Percentiles rank a stretch among this genome's conserved stretches.
phyloP scores from a whole-genome alignment of 768 basidiomycete genomes.

The Fomitopsis serialis region DNA sequence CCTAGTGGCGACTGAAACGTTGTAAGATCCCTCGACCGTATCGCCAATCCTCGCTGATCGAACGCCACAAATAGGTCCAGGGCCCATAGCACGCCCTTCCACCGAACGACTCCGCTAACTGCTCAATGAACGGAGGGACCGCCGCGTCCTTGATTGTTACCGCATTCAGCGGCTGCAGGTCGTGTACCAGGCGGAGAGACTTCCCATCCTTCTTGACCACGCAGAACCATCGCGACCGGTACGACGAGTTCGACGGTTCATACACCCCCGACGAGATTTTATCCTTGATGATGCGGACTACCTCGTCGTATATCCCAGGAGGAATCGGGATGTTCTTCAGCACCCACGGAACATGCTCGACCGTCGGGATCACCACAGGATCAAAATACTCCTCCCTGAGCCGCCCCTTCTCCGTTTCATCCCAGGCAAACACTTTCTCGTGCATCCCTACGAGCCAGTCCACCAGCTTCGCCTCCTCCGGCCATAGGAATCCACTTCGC shows the following conservation, averaged over 20 bases:
- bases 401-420: constrained; percentile 28
- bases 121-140: constrained; percentile 13
- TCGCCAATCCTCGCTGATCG: constrained; percentile 5
- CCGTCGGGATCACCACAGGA: too few relatives aligned
- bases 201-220: too few relatives aligned
- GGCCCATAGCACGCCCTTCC: constrained; percentile 13
- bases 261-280: too few relatives aligned
- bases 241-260: too few relatives aligned
- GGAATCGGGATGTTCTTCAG: too few relatives aligned
- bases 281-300: too few relatives aligned
- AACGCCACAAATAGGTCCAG: constrained; percentile 11
- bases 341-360: too few relatives aligned
- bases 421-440: constrained; percentile 32
- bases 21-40: constrained; percentile 6
- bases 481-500: too few relatives aligned
- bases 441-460: neutral
- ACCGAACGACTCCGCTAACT: constrained; percentile 17
- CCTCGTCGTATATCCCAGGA: too few relatives aligned
- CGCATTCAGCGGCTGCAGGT: constrained; percentile 20
- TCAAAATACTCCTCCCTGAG: constrained; percentile 27
- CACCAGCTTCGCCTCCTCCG: too few relatives aligned
- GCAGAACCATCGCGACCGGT: too few relatives aligned
- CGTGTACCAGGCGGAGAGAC: constrained; percentile 18
- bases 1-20: constrained; percentile 10
- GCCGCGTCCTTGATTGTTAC: constrained; percentile 15